Evolutionary conservation across 2,329 filamentous ascomycete genomes (phyloP).

Genomic region (Fusarium concolor): DNA sequence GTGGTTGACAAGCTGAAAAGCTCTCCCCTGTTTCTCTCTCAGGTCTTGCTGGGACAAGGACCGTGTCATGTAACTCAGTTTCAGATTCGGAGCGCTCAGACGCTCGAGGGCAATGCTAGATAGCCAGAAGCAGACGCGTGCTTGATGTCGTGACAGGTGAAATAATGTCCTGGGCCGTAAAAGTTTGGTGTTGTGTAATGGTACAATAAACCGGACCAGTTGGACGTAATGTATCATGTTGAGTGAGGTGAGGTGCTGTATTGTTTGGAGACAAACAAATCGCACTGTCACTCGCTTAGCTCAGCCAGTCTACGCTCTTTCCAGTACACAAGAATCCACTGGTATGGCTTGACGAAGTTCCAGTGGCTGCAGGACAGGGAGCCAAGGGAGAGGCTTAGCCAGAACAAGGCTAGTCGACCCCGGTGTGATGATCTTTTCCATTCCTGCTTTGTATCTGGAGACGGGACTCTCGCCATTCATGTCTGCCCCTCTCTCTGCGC

Average conservation of each 20-base stretch:
- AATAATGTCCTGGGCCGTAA: conserved; percentile 16
- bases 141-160: conserved; percentile 28
- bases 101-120: conserved; percentile 21
- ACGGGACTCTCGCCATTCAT: conserved; percentile 30
- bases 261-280: not conserved
- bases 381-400: conserved; percentile 14
- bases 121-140: conserved; percentile 17
- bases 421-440: conserved; percentile 28
- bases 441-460: conserved; percentile 26
- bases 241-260: too few relatives aligned
- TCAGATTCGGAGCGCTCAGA: conserved; percentile 35
- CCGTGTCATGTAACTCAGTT: conserved; percentile 40
- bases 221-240: too few relatives aligned
- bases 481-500: conserved; percentile 32
- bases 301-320: conserved; percentile 35
- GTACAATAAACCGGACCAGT: not conserved
- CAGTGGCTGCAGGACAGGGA: conserved; percentile 35
- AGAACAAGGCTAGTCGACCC: conserved; percentile 2
- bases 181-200: conserved; percentile 31
- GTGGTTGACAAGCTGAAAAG: not conserved
- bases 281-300: conserved; percentile 41
- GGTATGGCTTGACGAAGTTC: conserved; percentile 29
- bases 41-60: conserved; percentile 10
- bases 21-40: conserved; percentile 8
- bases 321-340: conserved; percentile 23